Conservation (phyloP, 352 stramenopile genomes). For the Pythium utonaiense region DNA sequence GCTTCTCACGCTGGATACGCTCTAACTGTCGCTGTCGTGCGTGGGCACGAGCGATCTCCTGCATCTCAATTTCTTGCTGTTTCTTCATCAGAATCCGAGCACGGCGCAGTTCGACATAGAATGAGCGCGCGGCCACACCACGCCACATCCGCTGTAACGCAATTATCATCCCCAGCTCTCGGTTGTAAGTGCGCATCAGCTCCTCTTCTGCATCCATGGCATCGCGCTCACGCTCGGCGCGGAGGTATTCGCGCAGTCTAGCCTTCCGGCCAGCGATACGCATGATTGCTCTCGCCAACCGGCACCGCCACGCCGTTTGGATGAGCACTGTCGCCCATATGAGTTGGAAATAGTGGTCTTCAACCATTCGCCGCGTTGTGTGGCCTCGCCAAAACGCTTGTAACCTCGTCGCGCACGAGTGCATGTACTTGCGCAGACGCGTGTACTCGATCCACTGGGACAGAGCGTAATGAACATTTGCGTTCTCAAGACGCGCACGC, state of each 20-base stretch:
- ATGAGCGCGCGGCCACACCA: slow-evolving; percentile 55
- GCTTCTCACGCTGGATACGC: slow-evolving; percentile 39
- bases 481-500: slow-evolving; percentile 46
- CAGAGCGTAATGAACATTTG: slow-evolving; percentile 44
- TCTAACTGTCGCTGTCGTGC: slow-evolving; percentile 49
- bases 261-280: slow-evolving; percentile 47
- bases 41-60: slow-evolving; percentile 58
- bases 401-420: slow-evolving; percentile 33
- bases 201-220: slow-evolving; percentile 46
- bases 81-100: slow-evolving; percentile 55
- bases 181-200: slow-evolving; percentile 39
- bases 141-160: slow-evolving; percentile 70
- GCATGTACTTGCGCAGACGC: slow-evolving; percentile 26
- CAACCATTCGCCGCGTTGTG: slow-evolving; percentile 31
- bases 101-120: slow-evolving; percentile 59
- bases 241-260: slow-evolving; percentile 63
- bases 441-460: slow-evolving; percentile 47
- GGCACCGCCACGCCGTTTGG: slow-evolving; percentile 63
- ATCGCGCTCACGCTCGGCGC: slow-evolving; percentile 61
- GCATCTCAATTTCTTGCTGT: slow-evolving; percentile 61
- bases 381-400: slow-evolving; percentile 71
- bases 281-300: slow-evolving; percentile 50
- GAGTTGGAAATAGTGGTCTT: slow-evolving; percentile 58
- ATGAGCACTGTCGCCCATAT: slow-evolving; percentile 70
- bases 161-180: slow-evolving; percentile 52